A percentile compares a stretch with the other conserved stretches of the same genome.
Conservation (phyloP, 2,329 filamentous ascomycete species). For the Epichloe sylvatica region DNA sequence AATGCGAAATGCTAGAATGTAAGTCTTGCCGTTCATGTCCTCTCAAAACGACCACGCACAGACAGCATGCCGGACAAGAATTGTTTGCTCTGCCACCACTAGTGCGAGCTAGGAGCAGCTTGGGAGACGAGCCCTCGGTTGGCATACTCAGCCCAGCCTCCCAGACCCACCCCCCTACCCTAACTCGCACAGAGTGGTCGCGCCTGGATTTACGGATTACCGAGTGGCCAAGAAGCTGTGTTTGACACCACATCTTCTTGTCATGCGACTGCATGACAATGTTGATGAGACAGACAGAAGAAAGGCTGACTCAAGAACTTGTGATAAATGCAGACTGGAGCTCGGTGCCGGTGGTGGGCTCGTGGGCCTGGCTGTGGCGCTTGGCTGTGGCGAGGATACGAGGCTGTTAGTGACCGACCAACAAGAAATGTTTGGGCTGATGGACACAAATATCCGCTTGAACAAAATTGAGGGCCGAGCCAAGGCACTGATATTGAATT, state of each 20-base stretch:
- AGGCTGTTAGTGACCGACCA: conserved; percentile 78
- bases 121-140: too few species aligned
- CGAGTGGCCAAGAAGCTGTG: not conserved
- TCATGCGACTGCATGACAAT: not conserved
- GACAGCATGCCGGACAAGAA: too few species aligned
- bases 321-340: conserved; percentile 51
- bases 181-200: too few species aligned
- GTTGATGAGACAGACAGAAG: not conserved
- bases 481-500: conserved; percentile 61
- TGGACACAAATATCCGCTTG: conserved; percentile 74
- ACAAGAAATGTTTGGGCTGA: conserved; percentile 67
- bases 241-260: not conserved
- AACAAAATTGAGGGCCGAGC: conserved; percentile 56
- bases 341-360: conserved; percentile 85
- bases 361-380: conserved; percentile 53
- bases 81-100: too few species aligned
- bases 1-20: conserved; percentile 59
- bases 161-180: too few species aligned
- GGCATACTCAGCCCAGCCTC: too few species aligned
- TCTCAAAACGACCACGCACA: too few species aligned
- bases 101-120: too few species aligned
- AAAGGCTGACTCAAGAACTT: conserved; percentile 10
- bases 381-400: conserved; percentile 37
- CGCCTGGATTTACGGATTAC: not conserved
- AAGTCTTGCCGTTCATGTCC: conserved; percentile 21